Base-by-base conservation (phyloP, 345 rosid genomes). In the Cardamine chenopodiifolia region DNA sequence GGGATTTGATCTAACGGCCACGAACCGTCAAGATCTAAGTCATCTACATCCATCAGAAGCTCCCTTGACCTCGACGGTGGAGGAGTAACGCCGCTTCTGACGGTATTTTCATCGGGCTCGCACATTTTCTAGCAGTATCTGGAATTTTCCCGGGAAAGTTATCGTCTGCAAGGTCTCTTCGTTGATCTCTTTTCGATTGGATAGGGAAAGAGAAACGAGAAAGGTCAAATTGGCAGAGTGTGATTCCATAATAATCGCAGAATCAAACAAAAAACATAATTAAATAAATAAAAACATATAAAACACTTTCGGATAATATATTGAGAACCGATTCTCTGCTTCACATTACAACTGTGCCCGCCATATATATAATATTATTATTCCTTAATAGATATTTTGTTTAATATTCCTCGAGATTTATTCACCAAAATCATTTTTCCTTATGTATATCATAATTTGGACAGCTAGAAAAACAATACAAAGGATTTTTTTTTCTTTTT, bases 1-100 rank as follows among this genome's bases (percentile, higher is more conserved):
- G 86, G 80, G 79, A 85, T 77, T 76, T 87, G 96, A 83, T 93
- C 97, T 71, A 86, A 78, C 14, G 96, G 84, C 96, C 96, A 93
- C 3, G 94, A 75, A 31, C 48, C 75, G 22, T 84, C 89, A 28
- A 86, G 88, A 81, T 93, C 93, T 11, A 89, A 82, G 76, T 88
- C 98, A 61, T 90, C 96, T 62, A 89, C 82, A 59, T 83, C 86
- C 88, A 85, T 81, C 5, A 72, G 79, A 6, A 72, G 47, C 64
- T 83, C 79, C 71, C 85, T 76, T 78, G 88, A 75, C 82, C 83
- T 83, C 54, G 72, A 70, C 10, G 52, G 2, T 32, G 71, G 73
- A 57, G 63, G 50, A 59, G 26, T 25, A 22, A 59, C 69, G 52
- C 64, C 77, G 73, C 59, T 77, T 77, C 81, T 65, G 56, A 66